These are phyloP conservation scores for Sugiyamaella japonica DNA, from an alignment of 1,139 yeast species.

Conservation along the genomic window DNA sequence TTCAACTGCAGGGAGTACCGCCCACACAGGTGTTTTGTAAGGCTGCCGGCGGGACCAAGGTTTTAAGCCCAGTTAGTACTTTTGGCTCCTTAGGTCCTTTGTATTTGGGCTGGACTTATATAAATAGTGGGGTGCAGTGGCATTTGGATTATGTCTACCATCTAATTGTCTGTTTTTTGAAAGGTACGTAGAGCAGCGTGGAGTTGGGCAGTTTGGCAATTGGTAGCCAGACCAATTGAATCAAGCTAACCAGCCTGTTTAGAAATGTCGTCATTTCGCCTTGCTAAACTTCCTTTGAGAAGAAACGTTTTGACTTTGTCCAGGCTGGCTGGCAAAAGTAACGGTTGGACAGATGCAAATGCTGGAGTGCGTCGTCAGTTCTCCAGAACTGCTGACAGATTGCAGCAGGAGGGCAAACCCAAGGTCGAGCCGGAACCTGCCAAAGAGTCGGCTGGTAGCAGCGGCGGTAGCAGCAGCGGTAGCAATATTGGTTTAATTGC, in stretches of 20 bases:
- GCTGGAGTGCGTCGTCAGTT: slow-evolving; percentile 12
- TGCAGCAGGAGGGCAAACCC: slow-evolving; percentile 16
- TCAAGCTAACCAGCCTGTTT: not conserved
- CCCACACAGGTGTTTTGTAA: not conserved
- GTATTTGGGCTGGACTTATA: not conserved
- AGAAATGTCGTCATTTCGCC: slow-evolving; percentile 20
- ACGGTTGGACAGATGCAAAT: not conserved
- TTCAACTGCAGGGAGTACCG: slow-evolving; percentile 8
- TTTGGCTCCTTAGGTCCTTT: slow-evolving; percentile 4
- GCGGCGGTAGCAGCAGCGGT: slow-evolving; percentile 12
- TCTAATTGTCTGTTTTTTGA: not conserved
- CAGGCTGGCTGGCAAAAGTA: slow-evolving; percentile 2
- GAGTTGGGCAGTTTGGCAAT: too few relatives aligned
- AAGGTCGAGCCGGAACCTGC: slow-evolving; percentile 14
- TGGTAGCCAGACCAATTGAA: not conserved
- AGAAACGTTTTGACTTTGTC: slow-evolving; percentile 1
- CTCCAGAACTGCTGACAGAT: slow-evolving; percentile 9
- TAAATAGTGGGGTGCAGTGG: slow-evolving; percentile 2
- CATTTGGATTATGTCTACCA: too few relatives aligned
- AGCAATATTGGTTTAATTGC: slow-evolving; percentile 20
- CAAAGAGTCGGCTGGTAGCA: not conserved
- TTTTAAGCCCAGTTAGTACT: too few relatives aligned
- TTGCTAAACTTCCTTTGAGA: slow-evolving; percentile 20
- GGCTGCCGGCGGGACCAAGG: slow-evolving; percentile 5
- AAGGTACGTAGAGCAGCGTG: too few relatives aligned